phyloP scores from a whole-genome alignment of 2,329 filamentous ascomycete genomes.

The Fusarium euwallaceae region DNA sequence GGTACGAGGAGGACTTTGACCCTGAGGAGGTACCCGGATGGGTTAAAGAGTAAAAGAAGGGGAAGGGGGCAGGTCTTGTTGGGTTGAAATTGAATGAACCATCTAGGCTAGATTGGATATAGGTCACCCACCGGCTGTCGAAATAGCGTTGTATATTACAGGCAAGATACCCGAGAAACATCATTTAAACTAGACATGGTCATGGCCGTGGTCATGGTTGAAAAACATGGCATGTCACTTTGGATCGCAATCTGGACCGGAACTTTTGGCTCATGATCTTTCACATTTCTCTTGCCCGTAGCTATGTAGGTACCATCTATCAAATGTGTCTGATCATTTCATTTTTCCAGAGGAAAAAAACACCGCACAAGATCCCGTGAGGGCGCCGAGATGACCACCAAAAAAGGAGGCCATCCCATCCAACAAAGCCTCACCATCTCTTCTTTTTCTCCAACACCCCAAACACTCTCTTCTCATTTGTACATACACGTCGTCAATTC shows the following conservation, averaged over 20 bases:
- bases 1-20: slow-evolving; percentile 67
- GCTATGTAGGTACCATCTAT: slow-evolving; percentile 33
- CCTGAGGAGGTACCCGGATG: slow-evolving; percentile 81
- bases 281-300: slow-evolving; percentile 34
- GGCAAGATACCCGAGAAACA: slow-evolving; percentile 38
- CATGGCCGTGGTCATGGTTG: slow-evolving; percentile 1
- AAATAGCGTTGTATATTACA: slow-evolving; percentile 31
- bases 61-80: neutral
- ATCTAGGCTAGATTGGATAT: slow-evolving; percentile 15
- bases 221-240: slow-evolving; percentile 4
- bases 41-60: slow-evolving; percentile 65
- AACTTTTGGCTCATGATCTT: slow-evolving; percentile 33
- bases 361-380: slow-evolving; percentile 18
- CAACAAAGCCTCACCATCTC: slow-evolving; percentile 27
- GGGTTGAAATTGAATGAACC: neutral
- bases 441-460: slow-evolving; percentile 22
- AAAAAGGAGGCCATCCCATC: slow-evolving; percentile 28
- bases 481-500: slow-evolving; percentile 46
- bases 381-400: slow-evolving; percentile 23
- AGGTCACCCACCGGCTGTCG: slow-evolving; percentile 5
- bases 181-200: slow-evolving; percentile 12
- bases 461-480: slow-evolving; percentile 37
- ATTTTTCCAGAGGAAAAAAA: slow-evolving; percentile 35
- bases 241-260: slow-evolving; percentile 17
- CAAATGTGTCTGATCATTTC: slow-evolving; percentile 43